Evolutionary conservation across 2,329 filamentous ascomycete species (phyloP).

Genomic region (Botrytis pseudocinerea): DNA sequence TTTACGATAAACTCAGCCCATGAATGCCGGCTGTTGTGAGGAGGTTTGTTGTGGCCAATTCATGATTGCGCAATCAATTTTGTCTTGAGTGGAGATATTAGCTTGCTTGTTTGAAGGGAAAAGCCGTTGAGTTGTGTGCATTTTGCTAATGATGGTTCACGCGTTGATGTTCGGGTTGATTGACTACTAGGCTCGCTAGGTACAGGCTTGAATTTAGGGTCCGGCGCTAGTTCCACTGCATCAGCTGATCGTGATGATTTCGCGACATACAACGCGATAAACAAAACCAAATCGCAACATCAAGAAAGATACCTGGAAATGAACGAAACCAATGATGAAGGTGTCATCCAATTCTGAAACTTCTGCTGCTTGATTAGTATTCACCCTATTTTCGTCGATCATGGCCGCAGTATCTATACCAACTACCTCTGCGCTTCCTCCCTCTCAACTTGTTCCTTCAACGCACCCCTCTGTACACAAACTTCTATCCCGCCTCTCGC

Average conservation of each 20-base stretch:
- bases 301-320: neutral
- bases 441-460: conserved; percentile 66
- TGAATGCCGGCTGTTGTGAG: neutral
- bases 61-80: neutral
- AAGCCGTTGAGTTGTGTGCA: neutral
- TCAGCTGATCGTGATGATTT: conserved; percentile 23
- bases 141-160: neutral
- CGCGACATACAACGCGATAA: conserved; percentile 4
- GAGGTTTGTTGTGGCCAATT: neutral
- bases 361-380: neutral
- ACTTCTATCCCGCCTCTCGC: conserved; percentile 67
- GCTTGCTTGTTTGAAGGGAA: neutral
- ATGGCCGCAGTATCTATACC: conserved; percentile 57
- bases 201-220: neutral
- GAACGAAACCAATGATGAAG: neutral
- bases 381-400: neutral
- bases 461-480: conserved; percentile 65
- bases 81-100: neutral
- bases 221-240: neutral
- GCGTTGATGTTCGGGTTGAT: no score
- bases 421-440: conserved; percentile 70
- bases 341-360: neutral
- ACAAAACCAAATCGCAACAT: neutral
- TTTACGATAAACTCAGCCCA: neutral
- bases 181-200: neutral